phyloP scores from a whole-genome alignment of 805 yeast genomes.

The Hanseniaspora jakobsenii region DNA sequence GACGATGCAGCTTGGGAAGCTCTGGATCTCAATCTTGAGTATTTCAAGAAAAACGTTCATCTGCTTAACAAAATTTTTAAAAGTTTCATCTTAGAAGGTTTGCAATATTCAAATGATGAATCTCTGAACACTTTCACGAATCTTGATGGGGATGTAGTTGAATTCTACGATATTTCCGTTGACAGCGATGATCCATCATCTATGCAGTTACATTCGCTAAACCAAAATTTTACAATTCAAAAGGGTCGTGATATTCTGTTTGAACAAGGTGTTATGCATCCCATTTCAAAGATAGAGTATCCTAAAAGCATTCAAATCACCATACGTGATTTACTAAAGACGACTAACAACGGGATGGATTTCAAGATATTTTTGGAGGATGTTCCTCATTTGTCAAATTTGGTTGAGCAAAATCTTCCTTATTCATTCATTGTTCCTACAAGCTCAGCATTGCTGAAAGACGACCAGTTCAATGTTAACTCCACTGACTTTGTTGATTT shows the following conservation, averaged over 20 bases:
- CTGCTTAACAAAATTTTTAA: slow-evolving; percentile 43
- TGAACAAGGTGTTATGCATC: slow-evolving; percentile 75
- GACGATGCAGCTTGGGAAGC: slow-evolving; percentile 61
- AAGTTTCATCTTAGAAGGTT: slow-evolving; percentile 48
- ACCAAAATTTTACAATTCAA: slow-evolving; percentile 20
- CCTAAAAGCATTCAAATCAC: slow-evolving; percentile 48
- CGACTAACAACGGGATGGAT: slow-evolving; percentile 36
- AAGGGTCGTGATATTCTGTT: slow-evolving; percentile 56
- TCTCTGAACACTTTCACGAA: slow-evolving; percentile 25
- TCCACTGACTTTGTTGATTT: slow-evolving; percentile 40
- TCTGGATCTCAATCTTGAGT: slow-evolving; percentile 47
- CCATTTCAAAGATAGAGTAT: slow-evolving; percentile 42
- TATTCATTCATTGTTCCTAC: slow-evolving; percentile 68
- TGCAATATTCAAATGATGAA: slow-evolving; percentile 54
- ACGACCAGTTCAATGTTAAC: slow-evolving; percentile 35
- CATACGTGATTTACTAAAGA: slow-evolving; percentile 41
- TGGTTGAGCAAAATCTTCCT: slow-evolving; percentile 32
- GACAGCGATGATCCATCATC: slow-evolving; percentile 14
- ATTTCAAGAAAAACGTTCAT: slow-evolving; percentile 41
- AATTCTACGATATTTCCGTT: slow-evolving; percentile 17
- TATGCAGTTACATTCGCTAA: slow-evolving; percentile 18
- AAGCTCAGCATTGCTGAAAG: slow-evolving; percentile 40
- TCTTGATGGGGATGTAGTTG: slow-evolving; percentile 23
- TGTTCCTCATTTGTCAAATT: slow-evolving; percentile 33
- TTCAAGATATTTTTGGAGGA: slow-evolving; percentile 37